phyloP scores from a whole-genome alignment of 768 basidiomycete species.

The Leccinum pellstonianum region DNA sequence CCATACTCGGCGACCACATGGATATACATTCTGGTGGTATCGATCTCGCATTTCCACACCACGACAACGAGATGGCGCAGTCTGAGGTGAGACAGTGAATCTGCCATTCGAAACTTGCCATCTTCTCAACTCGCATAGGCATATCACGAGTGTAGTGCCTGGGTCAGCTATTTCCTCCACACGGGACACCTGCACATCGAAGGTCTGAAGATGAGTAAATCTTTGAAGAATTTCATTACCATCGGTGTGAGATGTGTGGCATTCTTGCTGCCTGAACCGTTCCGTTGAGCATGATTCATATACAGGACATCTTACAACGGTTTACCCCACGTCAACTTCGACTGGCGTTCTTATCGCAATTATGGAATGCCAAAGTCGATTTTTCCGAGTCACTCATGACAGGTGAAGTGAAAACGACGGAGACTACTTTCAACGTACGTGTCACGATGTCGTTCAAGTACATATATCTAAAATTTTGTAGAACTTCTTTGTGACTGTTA shows the following conservation, averaged over 20 bases:
- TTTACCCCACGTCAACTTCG: conserved; percentile 87
- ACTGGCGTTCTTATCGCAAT: conserved; percentile 84
- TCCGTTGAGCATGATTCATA: conserved; percentile 5
- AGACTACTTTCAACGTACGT: conserved; percentile 81
- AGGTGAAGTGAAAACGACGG: conserved; percentile 83
- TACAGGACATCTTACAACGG: conserved; percentile 79
- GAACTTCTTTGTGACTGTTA: conserved; percentile 93
- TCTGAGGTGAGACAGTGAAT: conserved; percentile 63
- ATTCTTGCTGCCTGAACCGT: not conserved
- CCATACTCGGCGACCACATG: conserved; percentile 62
- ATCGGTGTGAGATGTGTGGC: conserved; percentile 65
- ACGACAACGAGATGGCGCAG: conserved; percentile 98
- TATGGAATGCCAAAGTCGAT: conserved; percentile 93
- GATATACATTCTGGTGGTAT: conserved; percentile 98
- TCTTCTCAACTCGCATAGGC: conserved; percentile 53
- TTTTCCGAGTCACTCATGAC: conserved; percentile 90
- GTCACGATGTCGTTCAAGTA: not conserved
- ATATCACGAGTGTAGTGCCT: conserved; percentile 85
- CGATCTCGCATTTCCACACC: conserved; percentile 98
- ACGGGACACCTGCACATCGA: conserved; percentile 98
- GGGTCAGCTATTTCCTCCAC: conserved; percentile 99
- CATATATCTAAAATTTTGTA: conserved; percentile 31
- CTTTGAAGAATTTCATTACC: conserved; percentile 97
- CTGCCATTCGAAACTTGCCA: not conserved
- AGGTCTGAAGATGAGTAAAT: conserved; percentile 99